Base-by-base conservation (phyloP, 345 rosid species). In the Populus euphratica region DNA sequence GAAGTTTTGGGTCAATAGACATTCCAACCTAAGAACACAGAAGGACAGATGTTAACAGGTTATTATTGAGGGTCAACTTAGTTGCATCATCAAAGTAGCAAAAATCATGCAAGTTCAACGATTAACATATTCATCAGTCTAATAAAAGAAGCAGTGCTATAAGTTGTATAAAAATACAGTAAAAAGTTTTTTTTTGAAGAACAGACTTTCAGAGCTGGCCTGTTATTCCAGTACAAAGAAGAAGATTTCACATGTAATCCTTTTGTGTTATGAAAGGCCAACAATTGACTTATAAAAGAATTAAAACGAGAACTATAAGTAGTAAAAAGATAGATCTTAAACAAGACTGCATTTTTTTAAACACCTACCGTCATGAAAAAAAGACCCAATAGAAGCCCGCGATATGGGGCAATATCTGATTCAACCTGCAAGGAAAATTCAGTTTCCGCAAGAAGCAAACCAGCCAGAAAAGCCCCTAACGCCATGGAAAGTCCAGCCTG, bases 401-500 rank as follows among this genome's bases (percentile, higher is more conserved):
- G 97, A 80, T 93, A 96, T 62, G 99, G 99, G 83, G 99, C 99
- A 70, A 96, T 96, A 87, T 96, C 99, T 21, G 99, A 93, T 87
- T 96, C 99, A 83, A 96, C 99, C 90, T 96, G 99, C 74, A 96
- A 91, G 52, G 99, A 93, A 86, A 93, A 96, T 85, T 96, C 99
- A 80, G 99, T 96, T 87, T 96, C 99, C 77, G 99, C 99, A 83
- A 93, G 99, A 54, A 96, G 96, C 83, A 96, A 87, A 82, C 99
- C 99, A 77, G 99, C 99, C 85, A 96, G 85, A 88, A 96, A 96
- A 49, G 99, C 99, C 80, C 98, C 99, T 77, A 96, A 78, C 41
- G 99, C 98, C 99, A 96, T 96, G 82, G 99, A 96, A 82, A 96
- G 97, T 79, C 99, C 99, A 81, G 99, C 99, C 99, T 96, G 88